These are phyloP conservation scores for Neonectria faginata DNA, from an alignment of 2,329 filamentous ascomycete genomes.

Conservation along the genomic window DNA sequence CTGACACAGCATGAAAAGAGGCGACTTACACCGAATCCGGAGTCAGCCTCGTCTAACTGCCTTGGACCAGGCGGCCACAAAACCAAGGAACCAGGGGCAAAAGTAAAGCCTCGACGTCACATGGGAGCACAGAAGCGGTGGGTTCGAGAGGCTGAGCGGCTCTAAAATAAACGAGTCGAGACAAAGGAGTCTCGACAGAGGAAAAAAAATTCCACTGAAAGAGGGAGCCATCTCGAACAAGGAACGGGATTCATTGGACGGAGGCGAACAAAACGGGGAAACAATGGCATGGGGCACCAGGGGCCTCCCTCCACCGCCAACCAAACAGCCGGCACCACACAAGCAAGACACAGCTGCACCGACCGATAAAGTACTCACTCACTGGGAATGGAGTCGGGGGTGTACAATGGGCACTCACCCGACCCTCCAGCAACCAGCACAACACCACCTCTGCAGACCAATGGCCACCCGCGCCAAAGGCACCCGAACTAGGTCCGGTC, in stretches of 20 bases:
- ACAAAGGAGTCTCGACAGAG: background rate
- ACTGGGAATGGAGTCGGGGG: background rate
- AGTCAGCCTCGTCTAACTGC: conserved; percentile 9
- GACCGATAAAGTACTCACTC: conserved; percentile 19
- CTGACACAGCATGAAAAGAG: conserved; percentile 21
- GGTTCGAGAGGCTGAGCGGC: conserved; percentile 25
- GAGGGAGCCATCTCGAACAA: conserved; percentile 2
- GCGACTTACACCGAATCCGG: conserved; percentile 15
- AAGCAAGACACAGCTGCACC: conserved; percentile 17
- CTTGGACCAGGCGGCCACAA: background rate
- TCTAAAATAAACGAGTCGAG: conserved; percentile 12
- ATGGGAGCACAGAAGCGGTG: background rate
- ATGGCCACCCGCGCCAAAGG: conserved; percentile 17
- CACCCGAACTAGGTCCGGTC: conserved; percentile 15
- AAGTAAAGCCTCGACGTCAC: conserved; percentile 18
- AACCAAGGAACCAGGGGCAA: conserved; percentile 5
- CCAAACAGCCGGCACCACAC: conserved; percentile 31
- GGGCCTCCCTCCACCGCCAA: conserved; percentile 21
- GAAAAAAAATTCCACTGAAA: background rate
- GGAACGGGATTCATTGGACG: conserved; percentile 1
- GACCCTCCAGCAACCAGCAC: conserved; percentile 21
- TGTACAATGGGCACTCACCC: conserved; percentile 12
- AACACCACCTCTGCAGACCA: conserved; percentile 31
- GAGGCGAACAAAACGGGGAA: conserved; percentile 6
- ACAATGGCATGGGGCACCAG: conserved; percentile 4